Percentiles rank a stretch among this genome's conserved stretches.
phyloP scores from a whole-genome alignment of 345 rosid genomes.

The Cochlearia excelsa region DNA sequence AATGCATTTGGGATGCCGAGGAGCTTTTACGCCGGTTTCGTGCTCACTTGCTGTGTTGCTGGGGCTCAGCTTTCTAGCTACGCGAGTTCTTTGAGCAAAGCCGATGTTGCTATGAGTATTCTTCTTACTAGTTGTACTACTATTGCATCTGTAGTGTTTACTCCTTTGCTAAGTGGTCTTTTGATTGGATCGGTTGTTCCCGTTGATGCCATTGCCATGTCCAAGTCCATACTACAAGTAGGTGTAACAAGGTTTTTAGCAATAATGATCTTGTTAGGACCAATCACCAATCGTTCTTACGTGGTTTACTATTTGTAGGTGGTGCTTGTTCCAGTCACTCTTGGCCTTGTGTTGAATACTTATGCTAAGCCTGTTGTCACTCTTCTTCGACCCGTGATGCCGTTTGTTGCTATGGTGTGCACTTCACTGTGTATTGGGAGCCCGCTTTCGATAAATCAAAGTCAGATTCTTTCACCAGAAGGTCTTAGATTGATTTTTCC shows the following conservation, averaged over 20 bases:
- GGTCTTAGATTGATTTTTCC: constrained; percentile 77
- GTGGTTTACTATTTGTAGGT: constrained; percentile 46
- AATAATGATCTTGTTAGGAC: neutral
- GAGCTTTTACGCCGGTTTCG: constrained; percentile 75
- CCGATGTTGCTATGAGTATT: constrained; percentile 92
- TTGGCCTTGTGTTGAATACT: constrained; percentile 79
- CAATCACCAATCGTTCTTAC: constrained; percentile 18
- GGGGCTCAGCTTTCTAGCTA: constrained; percentile 84
- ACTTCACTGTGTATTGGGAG: constrained; percentile 90
- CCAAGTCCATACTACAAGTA: constrained; percentile 94
- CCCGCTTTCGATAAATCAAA: constrained; percentile 79
- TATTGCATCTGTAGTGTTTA: constrained; percentile 65
- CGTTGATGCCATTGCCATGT: constrained; percentile 93
- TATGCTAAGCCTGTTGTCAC: constrained; percentile 79
- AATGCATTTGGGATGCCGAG: constrained; percentile 69
- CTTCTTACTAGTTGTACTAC: constrained; percentile 82
- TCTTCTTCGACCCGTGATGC: constrained; percentile 77
- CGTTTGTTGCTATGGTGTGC: constrained; percentile 88
- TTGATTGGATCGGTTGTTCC: constrained; percentile 93
- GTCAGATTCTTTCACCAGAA: constrained; percentile 65
- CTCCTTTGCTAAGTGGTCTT: constrained; percentile 35
- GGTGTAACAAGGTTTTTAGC: neutral
- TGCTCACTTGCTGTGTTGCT: constrained; percentile 76
- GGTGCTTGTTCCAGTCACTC: constrained; percentile 78
- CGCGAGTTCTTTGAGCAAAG: constrained; percentile 38